Evolutionary conservation across 163 green algal species (phyloP), one percentile per base, ranked within the genome.

Genomic region (Prototheca cutis): DNA sequence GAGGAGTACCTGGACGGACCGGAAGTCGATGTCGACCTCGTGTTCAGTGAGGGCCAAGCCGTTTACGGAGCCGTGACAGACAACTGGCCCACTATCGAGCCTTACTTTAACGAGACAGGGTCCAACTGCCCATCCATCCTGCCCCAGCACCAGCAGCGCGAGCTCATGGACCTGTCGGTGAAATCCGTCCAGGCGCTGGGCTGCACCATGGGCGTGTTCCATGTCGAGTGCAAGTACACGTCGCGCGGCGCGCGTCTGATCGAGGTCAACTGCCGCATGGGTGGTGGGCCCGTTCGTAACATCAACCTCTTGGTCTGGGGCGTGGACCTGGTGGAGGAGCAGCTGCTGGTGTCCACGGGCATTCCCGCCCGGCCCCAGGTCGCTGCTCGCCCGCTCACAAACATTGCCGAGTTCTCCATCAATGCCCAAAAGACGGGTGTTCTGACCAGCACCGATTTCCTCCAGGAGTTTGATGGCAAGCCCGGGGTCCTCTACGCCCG

Each of bases 261-360:
- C 54, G 87, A 95, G 76, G 82, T 95, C 67, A 95, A 95, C 74
- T 87, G 80, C 73, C 77, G 87, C 63, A 95, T 95, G 87, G 87
- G 87, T 0, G 87, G 87, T 4, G 86, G 85, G 6, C 85, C 84
- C 8, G 87, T 95, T 32, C 68, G 85, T n/a, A 82, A 86, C 66
- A 92, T 80, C 61, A 94, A 93, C 73, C 74, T 88, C 74, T 68
- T 91, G 48, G 80, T 93, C 45, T 95, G 84, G 84, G 88, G 88
- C 2, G 87, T 95, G 40, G 88, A 95, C 68, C 68, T 95, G 48
- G 87, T 95, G 55, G 87, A 94, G 72, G 86, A 95, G 79, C 75
- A 90, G 68, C 70, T 95, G 25, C 80, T 94, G 65, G 42, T 27
- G 4, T 4, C 52, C 29, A 80, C 76, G 18, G 87, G 88, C 63